Evolutionary conservation across 108 stramenopile genomes (phyloP).

Genomic region (Nitzschia palea): DNA sequence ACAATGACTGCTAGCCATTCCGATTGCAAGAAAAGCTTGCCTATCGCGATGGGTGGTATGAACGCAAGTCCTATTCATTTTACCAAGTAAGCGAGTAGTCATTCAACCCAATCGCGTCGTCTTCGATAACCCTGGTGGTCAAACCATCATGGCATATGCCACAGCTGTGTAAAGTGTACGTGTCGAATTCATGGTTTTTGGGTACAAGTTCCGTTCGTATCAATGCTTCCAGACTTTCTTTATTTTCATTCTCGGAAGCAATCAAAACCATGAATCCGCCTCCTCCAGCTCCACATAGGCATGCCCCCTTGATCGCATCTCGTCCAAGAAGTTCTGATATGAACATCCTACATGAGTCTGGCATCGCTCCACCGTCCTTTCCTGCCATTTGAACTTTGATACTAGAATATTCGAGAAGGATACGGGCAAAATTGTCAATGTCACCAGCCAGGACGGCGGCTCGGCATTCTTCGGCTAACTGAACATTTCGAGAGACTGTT

Average conservation of each 20-base stretch:
- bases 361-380: constrained; percentile 63
- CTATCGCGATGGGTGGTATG: too few relatives aligned
- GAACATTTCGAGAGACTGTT: constrained; percentile 63
- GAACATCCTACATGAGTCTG: constrained; percentile 36
- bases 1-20: too few relatives aligned
- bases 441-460: constrained; percentile 47
- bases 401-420: constrained; percentile 67
- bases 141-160: constrained; percentile 42
- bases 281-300: constrained; percentile 81
- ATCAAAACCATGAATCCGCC: constrained; percentile 78
- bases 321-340: constrained; percentile 34
- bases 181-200: background rate
- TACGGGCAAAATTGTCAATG: constrained; percentile 49
- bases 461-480: constrained; percentile 49
- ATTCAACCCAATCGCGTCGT: background rate
- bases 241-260: constrained; percentile 21
- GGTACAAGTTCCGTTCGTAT: constrained; percentile 15
- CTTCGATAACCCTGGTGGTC: constrained; percentile 18
- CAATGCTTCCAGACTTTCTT: constrained; percentile 18
- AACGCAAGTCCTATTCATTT: too few relatives aligned
- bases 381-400: constrained; percentile 87
- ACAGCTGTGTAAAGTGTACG: constrained; percentile 53
- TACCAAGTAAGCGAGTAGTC: constrained; percentile 33
- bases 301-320: constrained; percentile 47
- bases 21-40: too few relatives aligned